Evolutionary conservation across 129 eudicot species (phyloP), one percentile per base, ranked within the genome.

Genomic region (Tanacetum coccineum): DNA sequence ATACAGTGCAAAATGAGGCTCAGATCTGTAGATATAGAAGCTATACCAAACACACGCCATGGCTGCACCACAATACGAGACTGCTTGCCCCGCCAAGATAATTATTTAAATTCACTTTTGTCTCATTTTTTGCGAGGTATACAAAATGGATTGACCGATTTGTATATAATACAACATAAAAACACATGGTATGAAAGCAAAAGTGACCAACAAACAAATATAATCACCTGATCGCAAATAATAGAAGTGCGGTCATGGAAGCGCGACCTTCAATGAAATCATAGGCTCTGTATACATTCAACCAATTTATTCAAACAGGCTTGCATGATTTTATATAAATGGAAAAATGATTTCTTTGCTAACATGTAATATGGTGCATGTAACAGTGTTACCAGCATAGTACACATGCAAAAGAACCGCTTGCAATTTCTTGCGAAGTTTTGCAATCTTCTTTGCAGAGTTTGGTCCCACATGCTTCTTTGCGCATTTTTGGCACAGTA

Each of bases 191-290:
- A 49, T 12, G 7, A 36, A 8, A 30, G 12, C 65, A 18, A 59
- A 20, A 62, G 14, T 12, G 9, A 57, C 26, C 26, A 57, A 8
- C 1, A 25, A 25, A 22, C 3, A 57, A 25, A 3, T 5, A 10
- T n/a, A 9, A 66, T 73, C 7, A 86, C 96, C 96, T 89, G 96
- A 58, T 89, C 93, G 54, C 96, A 89, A 22, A 89, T 68, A 20
- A 89, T 81, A 81, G 80, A 89, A 22, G 96, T 89, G 15, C 83
- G 82, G 9, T 92, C 86, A 52, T 87, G 87, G 83, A 89, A 89
- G n/a, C n/a, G 51, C 80, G 83, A 46, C 79, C 54, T 71, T 82
- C 79, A 71, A 83, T 73, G 59, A 76, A 89, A 59, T 89, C 91
- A 75, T 70, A 82, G 22, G 74, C 81, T 71, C 96, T 89, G 86